Base-by-base conservation (phyloP, 371 early-diverging fungal species). In the Mortierella sp. region DNA sequence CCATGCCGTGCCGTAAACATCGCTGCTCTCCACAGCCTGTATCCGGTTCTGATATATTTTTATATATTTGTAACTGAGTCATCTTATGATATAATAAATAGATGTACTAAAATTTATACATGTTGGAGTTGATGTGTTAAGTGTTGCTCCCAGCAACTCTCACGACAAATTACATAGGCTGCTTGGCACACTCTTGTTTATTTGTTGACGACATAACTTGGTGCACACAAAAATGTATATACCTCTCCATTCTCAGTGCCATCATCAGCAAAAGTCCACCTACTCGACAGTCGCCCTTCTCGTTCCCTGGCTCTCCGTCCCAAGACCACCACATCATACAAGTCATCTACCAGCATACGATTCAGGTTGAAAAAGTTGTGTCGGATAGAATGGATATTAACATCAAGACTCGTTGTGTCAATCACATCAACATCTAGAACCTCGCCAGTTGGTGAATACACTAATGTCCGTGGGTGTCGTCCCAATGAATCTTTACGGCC, bases 351-450 rank as follows among this genome's bases (percentile, higher is more conserved):
- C 60, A 86, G 64, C 72, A 84, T 73, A n/a, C 84, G 54, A 67
- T 86, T 86, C 32, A 86, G 62, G 68, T 84, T 86, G 60, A 86
- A 86, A 61, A 86, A 86, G 49, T 83, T 74, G 51, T 86, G 87
- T 54, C 86, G 72, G 37, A 85, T 72, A 18, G 78, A 78, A 35
- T 86, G 86, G 40, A 86, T 80, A 40, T 86, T 86, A 32, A 83
- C 83, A 55, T 86, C 86, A 61, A 86, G 62, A 57, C 77, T 80
- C 1, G 85, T 86, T 22, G 87, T 87, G 60, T 86, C 87, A 55
- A 86, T 78, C 72, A 86, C 84, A 68, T 86, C 87, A 40, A 86
- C 72, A 64, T 86, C 84, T 65, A 86, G 32, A 24, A 75, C 71
- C 32, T 83, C 74, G 2, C 74, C 67, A 11, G 85, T 75, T 24